Percentiles rank a stretch among this genome's conserved stretches.
Evolutionary conservation across 2,329 filamentous ascomycete genomes (phyloP).

Genomic region (Xylariaceae sp.): DNA sequence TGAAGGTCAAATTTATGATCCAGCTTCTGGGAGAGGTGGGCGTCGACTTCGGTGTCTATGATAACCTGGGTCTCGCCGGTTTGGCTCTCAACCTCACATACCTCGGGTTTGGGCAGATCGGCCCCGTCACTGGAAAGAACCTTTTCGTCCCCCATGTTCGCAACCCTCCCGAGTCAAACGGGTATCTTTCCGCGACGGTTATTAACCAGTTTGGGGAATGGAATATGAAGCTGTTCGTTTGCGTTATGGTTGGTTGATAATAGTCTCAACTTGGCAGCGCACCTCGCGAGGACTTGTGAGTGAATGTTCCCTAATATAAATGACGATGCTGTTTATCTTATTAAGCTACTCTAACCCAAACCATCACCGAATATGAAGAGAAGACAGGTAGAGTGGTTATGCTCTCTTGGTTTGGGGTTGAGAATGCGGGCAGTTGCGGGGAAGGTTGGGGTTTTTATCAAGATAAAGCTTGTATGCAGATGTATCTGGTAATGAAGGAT

Average conservation of each 20-base stretch:
- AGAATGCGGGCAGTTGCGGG: conserved; percentile 7
- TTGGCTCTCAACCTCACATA: conserved; percentile 19
- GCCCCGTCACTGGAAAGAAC: not conserved
- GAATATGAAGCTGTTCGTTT: not conserved
- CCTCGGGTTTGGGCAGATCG: conserved; percentile 19
- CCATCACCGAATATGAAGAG: not conserved
- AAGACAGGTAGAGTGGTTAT: not conserved
- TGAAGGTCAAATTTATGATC: conserved; percentile 34
- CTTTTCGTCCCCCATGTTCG: conserved; percentile 17
- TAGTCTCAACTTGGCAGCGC: not conserved
- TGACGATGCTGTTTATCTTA: not conserved
- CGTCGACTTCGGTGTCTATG: conserved; percentile 7
- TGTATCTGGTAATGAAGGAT: no score
- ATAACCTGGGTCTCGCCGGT: not conserved
- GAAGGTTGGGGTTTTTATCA: no score
- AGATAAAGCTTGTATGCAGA: not conserved
- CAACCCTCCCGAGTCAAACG: not conserved
- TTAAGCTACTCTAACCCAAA: not conserved
- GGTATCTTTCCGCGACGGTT: no score
- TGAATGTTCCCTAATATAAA: not conserved
- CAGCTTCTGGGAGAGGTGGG: conserved; percentile 22
- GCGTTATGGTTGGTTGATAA: not conserved
- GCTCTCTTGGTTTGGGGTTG: not conserved
- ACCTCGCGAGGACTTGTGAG: not conserved
- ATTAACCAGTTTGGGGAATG: no score